phyloP scores from a whole-genome alignment of 768 basidiomycete species.

The Phlegmacium glaucopus region DNA sequence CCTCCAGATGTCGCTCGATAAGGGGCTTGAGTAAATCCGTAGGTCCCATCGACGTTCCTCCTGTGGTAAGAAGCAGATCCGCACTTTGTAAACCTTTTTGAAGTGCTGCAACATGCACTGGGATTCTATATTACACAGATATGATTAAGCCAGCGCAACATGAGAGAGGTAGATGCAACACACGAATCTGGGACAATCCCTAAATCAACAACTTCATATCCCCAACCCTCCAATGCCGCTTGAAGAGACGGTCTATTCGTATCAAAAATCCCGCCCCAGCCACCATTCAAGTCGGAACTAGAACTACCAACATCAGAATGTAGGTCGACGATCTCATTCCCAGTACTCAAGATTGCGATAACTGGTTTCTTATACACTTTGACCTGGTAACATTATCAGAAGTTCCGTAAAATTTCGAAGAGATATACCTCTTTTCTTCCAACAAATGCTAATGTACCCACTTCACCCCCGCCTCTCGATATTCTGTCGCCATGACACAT shows the following conservation, averaged over 20 bases:
- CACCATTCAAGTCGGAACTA: conserved; percentile 13
- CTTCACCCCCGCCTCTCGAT: conserved; percentile 69
- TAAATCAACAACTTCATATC: conserved; percentile 75
- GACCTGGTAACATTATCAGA: conserved; percentile 42
- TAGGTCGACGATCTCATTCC: conserved; percentile 56
- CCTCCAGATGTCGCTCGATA: conserved; percentile 74
- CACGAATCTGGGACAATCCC: conserved; percentile 79
- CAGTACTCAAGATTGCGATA: conserved; percentile 82
- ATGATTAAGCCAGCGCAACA: background rate
- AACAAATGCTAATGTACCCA: conserved; percentile 80
- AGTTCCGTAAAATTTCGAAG: background rate
- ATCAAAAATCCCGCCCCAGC: conserved; percentile 78
- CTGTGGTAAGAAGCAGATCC: conserved; percentile 80
- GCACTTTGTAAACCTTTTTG: conserved; percentile 53
- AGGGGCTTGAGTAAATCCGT: conserved; percentile 86
- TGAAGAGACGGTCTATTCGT: conserved; percentile 82
- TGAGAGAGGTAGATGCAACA: conserved; percentile 14
- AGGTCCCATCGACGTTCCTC: conserved; percentile 91
- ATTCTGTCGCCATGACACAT: conserved; percentile 61
- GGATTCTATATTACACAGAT: conserved; percentile 36
- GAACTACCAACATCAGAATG: background rate
- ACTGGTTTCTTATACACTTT: conserved; percentile 67
- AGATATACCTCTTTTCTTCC: conserved; percentile 60
- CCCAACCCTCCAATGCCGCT: conserved; percentile 66
- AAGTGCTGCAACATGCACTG: conserved; percentile 57